A percentile compares a stretch with the other conserved stretches of the same genome.
Conservation (phyloP, 768 basidiomycete species). For the Leucosporidium yakuticum region DNA sequence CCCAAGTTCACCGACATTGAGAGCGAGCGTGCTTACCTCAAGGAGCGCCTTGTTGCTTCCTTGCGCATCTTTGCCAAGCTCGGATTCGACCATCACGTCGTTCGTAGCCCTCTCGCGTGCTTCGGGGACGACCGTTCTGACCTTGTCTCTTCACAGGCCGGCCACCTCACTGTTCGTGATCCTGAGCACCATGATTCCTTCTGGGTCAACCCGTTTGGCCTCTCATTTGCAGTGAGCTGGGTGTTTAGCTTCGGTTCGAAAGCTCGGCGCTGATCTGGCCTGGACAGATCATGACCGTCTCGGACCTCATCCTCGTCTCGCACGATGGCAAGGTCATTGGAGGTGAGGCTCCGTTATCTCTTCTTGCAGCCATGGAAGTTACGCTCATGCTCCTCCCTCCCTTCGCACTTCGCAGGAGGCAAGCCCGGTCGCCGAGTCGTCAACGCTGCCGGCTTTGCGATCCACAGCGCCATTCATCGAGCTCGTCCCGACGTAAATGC, state of each 20-base stretch:
- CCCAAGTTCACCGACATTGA: slow-evolving; percentile 18
- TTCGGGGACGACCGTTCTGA: not conserved
- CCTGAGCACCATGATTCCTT: not conserved
- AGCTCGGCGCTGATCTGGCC: not conserved
- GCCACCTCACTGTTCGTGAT: slow-evolving; percentile 27
- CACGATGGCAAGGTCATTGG: slow-evolving; percentile 43
- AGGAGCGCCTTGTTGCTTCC: slow-evolving; percentile 16
- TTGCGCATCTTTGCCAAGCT: slow-evolving; percentile 28
- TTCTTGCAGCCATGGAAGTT: too few relatives aligned
- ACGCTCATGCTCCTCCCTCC: too few relatives aligned
- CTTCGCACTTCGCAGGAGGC: slow-evolving; percentile 34
- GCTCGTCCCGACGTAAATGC: slow-evolving; percentile 51
- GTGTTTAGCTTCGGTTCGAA: not conserved
- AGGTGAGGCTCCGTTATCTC: not conserved
- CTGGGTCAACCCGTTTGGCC: slow-evolving; percentile 25
- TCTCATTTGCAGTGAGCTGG: not conserved
- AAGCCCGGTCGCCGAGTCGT: slow-evolving; percentile 42
- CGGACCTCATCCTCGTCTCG: slow-evolving; percentile 39
- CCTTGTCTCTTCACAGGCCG: slow-evolving; percentile 14
- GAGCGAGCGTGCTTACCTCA: slow-evolving; percentile 18
- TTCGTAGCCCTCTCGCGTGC: not conserved
- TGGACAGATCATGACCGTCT: slow-evolving; percentile 16
- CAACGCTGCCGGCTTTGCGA: slow-evolving; percentile 45
- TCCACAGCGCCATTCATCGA: slow-evolving; percentile 8
- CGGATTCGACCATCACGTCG: slow-evolving; percentile 25